phyloP scores from a whole-genome alignment of 257 asterid species.

The Solanum bulbocastanum region DNA sequence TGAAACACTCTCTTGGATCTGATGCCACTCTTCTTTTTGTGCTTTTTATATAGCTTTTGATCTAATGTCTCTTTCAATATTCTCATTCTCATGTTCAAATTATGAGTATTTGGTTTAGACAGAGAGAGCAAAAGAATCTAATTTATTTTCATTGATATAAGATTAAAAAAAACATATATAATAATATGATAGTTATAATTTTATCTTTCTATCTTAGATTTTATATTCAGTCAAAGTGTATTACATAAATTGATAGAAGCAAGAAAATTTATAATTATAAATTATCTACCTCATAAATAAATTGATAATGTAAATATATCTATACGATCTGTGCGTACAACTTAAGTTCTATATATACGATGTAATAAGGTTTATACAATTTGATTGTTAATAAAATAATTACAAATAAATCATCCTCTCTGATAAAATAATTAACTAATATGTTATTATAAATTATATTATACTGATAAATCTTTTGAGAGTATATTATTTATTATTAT shows the following conservation, averaged over 20 bases:
- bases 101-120: background rate
- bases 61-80: background rate
- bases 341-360: background rate
- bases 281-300: background rate
- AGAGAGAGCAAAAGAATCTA: background rate
- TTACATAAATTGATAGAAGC: background rate
- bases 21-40: slow-evolving; percentile 6
- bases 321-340: background rate
- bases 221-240: background rate
- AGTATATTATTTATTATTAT: too few relatives aligned
- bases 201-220: background rate
- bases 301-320: too few relatives aligned
- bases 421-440: background rate
- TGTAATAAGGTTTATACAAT: background rate
- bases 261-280: too few relatives aligned
- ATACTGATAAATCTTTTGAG: too few relatives aligned
- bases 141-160: background rate
- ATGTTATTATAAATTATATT: too few relatives aligned
- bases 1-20: slow-evolving; percentile 61
- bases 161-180: background rate
- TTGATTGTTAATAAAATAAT: background rate
- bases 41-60: background rate
- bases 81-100: background rate
- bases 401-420: background rate
- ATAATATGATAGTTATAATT: background rate